A percentile compares a stretch with the other conserved stretches of the same genome.
Conservation (phyloP, 169 alveolate species). For the Amoebophrya sp. region DNA sequence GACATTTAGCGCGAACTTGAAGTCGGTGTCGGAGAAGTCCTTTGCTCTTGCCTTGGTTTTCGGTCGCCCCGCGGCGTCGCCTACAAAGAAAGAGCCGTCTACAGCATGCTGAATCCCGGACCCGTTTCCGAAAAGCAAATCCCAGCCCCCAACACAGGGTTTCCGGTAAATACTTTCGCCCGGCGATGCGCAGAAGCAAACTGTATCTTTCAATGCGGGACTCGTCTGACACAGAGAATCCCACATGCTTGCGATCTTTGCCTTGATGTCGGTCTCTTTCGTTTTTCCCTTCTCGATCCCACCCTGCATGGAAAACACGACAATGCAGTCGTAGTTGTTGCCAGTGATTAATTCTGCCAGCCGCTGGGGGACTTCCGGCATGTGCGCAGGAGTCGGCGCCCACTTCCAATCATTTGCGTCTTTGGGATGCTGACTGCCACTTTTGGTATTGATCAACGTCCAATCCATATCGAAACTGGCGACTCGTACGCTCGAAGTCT, state of each 20-base stretch:
- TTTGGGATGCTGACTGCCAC: conserved; percentile 52
- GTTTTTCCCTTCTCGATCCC: too few species aligned
- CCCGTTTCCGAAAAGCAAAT: too few species aligned
- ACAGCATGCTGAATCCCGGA: conserved; percentile 60
- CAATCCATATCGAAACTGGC: conserved; percentile 56
- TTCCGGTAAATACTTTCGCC: conserved; percentile 57
- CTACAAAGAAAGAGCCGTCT: conserved; percentile 57
- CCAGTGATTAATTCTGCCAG: too few species aligned
- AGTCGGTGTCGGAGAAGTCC: conserved; percentile 64
- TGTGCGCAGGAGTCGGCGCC: conserved; percentile 48
- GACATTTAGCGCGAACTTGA: conserved; percentile 59
- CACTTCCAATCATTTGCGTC: conserved; percentile 56
- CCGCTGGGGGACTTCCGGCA: conserved; percentile 48
- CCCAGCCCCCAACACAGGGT: conserved; percentile 57
- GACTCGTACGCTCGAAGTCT: too few species aligned
- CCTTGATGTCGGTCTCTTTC: too few species aligned
- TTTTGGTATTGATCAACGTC: conserved; percentile 55
- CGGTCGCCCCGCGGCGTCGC: conserved; percentile 76
- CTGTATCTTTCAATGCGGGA: too few species aligned
- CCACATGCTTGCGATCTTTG: too few species aligned
- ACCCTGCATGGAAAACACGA: too few species aligned
- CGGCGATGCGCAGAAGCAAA: too few species aligned
- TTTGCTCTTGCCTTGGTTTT: conserved; percentile 49
- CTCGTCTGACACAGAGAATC: too few species aligned
- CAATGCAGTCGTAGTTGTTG: too few species aligned